Percentiles rank a stretch among this genome's conserved stretches.
These are phyloP conservation scores for Cicer yamashitae DNA, from an alignment of 306 rosid genomes.

Conservation along the genomic window DNA sequence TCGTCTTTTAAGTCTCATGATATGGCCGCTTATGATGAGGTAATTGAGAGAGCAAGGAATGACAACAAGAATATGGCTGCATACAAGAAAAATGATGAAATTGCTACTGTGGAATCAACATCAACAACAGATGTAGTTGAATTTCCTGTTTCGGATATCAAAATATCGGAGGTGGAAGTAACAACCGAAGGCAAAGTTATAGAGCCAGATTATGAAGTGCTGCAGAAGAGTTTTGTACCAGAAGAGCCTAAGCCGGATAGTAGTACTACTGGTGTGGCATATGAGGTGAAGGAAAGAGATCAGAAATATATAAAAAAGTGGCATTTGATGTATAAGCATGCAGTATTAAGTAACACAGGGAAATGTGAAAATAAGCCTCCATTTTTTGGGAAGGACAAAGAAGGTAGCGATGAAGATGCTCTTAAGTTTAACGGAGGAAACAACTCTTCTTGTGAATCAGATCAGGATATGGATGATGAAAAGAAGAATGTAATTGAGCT, in stretches of 20 bases:
- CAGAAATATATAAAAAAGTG: slow-evolving; percentile 68
- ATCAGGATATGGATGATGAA: slow-evolving; percentile 45
- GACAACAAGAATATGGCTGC: slow-evolving; percentile 35
- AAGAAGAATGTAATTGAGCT: slow-evolving; percentile 57
- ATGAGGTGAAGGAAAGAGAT: slow-evolving; percentile 53
- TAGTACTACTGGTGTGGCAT: slow-evolving; percentile 30
- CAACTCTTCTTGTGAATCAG: slow-evolving; percentile 46
- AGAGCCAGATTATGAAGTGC: slow-evolving; percentile 39
- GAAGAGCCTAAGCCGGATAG: slow-evolving; percentile 42
- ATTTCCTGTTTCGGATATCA: slow-evolving; percentile 39
- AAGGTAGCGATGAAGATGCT: slow-evolving; percentile 51
- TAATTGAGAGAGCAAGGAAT: not conserved
- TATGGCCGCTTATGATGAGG: not conserved
- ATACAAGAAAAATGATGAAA: slow-evolving; percentile 33
- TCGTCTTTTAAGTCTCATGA: slow-evolving; percentile 1
- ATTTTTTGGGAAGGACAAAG: slow-evolving; percentile 42
- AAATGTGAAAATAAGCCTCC: slow-evolving; percentile 47
- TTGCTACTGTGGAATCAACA: slow-evolving; percentile 37
- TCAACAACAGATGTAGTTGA: slow-evolving; percentile 25
- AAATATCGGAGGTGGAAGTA: slow-evolving; percentile 41
- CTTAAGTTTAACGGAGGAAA: slow-evolving; percentile 29
- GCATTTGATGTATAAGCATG: slow-evolving; percentile 83
- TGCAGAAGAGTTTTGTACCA: slow-evolving; percentile 34
- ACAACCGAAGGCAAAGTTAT: slow-evolving; percentile 33
- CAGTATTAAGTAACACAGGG: slow-evolving; percentile 51